phyloP scores from a whole-genome alignment of 352 stramenopile genomes.

The Phytophthora brassicae region DNA sequence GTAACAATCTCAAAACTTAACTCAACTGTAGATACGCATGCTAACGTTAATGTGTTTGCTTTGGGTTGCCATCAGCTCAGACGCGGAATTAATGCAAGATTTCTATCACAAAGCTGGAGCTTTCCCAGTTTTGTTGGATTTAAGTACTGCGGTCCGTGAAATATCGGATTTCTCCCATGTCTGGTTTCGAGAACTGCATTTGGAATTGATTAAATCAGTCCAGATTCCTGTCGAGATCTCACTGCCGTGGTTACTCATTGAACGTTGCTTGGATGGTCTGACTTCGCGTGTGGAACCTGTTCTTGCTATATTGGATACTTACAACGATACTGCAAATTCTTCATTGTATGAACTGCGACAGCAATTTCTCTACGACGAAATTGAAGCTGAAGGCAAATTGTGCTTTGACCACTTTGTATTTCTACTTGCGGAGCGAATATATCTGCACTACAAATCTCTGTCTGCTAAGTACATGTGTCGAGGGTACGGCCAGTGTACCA shows the following conservation, averaged over 20 bases:
- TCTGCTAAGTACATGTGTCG: slow-evolving; percentile 17
- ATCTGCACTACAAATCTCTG: slow-evolving; percentile 58
- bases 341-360: slow-evolving; percentile 58
- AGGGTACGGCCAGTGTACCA: background rate
- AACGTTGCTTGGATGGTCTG: slow-evolving; percentile 47
- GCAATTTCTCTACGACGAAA: slow-evolving; percentile 80
- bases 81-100: slow-evolving; percentile 54
- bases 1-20: slow-evolving; percentile 21
- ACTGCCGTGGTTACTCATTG: slow-evolving; percentile 80
- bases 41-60: background rate
- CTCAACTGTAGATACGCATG: background rate
- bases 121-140: slow-evolving; percentile 61
- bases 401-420: slow-evolving; percentile 82
- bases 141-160: slow-evolving; percentile 47
- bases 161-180: slow-evolving; percentile 70
- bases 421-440: slow-evolving; percentile 62
- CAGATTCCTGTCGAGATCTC: slow-evolving; percentile 86
- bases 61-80: slow-evolving; percentile 43
- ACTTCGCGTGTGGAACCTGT: slow-evolving; percentile 31
- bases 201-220: slow-evolving; percentile 62
- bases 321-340: slow-evolving; percentile 76
- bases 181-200: slow-evolving; percentile 83
- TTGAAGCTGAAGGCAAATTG: slow-evolving; percentile 78
- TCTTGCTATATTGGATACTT: slow-evolving; percentile 75
- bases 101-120: slow-evolving; percentile 51